Conservation (phyloP, 805 yeast genomes). For the Vanderwaltozyma tropicalis region DNA sequence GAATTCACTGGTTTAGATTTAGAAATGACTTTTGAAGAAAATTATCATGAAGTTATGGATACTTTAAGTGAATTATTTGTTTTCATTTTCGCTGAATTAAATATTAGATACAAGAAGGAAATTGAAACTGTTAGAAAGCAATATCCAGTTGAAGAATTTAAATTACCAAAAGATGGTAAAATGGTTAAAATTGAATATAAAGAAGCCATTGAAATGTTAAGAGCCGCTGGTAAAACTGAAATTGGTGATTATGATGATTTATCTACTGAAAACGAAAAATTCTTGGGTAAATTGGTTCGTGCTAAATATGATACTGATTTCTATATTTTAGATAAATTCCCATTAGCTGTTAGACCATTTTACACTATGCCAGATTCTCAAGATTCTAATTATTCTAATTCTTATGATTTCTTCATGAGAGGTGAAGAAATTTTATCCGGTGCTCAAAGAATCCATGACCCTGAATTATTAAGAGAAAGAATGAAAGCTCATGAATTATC, state of each 20-base stretch:
- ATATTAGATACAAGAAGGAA: constrained; percentile 68
- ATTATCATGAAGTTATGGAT: constrained; percentile 82
- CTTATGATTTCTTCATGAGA: constrained; percentile 99
- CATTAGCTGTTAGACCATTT: constrained; percentile 92
- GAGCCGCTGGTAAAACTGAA: constrained; percentile 72
- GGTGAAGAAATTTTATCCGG: constrained; percentile 99
- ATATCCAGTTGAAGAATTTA: constrained; percentile 95
- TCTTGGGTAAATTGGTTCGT: constrained; percentile 81
- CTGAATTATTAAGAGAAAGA: constrained; percentile 70
- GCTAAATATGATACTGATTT: constrained; percentile 96
- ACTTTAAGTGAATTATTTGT: constrained; percentile 62
- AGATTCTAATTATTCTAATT: constrained; percentile 88
- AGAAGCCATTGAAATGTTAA: constrained; percentile 81
- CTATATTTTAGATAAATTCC: constrained; percentile 97
- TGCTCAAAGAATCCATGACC: constrained; percentile 98
- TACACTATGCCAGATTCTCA: constrained; percentile 98
- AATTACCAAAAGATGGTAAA: constrained; percentile 85
- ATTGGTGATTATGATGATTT: constrained; percentile 74
- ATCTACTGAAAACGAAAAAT: constrained; percentile 88
- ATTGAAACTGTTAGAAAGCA: constrained; percentile 86
- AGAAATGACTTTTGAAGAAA: constrained; percentile 98
- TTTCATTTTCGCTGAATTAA: constrained; percentile 78
- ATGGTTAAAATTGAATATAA: constrained; percentile 84
- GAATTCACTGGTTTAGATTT: constrained; percentile 95
- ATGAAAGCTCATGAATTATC: constrained; percentile 76